A percentile compares a stretch with the other conserved stretches of the same genome.
phyloP scores from a whole-genome alignment of 345 rosid species.

The Syzygium aromaticum region DNA sequence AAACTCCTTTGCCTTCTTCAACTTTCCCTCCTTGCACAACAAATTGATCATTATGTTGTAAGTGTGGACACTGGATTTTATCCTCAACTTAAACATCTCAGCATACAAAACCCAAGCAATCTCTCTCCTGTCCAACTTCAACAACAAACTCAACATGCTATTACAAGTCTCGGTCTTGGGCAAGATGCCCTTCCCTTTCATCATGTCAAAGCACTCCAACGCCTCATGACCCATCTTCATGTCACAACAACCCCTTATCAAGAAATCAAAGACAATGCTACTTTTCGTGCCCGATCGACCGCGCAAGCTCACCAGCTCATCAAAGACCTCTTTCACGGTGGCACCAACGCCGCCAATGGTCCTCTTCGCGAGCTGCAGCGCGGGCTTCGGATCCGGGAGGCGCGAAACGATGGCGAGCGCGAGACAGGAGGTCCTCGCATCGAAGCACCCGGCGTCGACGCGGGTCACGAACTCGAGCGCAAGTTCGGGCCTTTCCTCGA shows the following conservation, averaged over 20 bases:
- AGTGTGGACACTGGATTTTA: conserved; percentile 56
- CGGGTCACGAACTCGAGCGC: conserved; percentile 42
- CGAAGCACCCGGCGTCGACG: conserved; percentile 25
- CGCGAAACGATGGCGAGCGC: conserved; percentile 54
- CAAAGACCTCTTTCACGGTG: conserved; percentile 30
- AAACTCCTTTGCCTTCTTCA: conserved; percentile 68
- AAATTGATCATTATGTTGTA: conserved; percentile 87
- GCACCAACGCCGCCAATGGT: conserved; percentile 10
- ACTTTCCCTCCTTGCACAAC: conserved; percentile 40
- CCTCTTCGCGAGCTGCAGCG: conserved; percentile 39
- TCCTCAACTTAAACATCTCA: conserved; percentile 85
- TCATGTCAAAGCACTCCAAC: conserved; percentile 47
- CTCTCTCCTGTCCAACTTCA: conserved; percentile 48
- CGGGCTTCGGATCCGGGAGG: conserved; percentile 46
- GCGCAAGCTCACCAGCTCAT: conserved; percentile 32
- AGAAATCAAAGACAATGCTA: conserved; percentile 41
- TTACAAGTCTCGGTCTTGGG: conserved; percentile 76
- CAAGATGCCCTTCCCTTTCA: conserved; percentile 55
- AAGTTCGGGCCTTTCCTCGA: conserved; percentile 48
- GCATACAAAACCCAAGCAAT: conserved; percentile 80
- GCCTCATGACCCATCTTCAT: conserved; percentile 59
- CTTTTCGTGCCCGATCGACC: conserved; percentile 40
- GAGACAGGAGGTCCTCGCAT: conserved; percentile 48
- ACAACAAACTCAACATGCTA: conserved; percentile 44
- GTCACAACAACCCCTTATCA: conserved; percentile 58